Conservation (phyloP, 1,284 basidiomycete genomes). For the Malassezia cuniculi region DNA sequence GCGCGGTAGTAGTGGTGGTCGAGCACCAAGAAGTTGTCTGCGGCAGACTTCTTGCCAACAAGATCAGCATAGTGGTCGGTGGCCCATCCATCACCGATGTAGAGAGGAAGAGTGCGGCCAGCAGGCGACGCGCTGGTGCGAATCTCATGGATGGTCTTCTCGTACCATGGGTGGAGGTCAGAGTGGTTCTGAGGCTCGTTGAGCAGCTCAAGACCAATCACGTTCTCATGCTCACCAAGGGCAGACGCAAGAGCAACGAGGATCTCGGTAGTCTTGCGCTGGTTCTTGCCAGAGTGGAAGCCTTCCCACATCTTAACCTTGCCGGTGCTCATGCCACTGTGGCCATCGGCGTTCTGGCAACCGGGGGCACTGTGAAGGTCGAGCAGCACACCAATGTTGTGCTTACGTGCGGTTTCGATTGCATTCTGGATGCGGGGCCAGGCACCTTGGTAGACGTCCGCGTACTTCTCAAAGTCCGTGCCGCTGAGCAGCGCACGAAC, state of each 20-base stretch:
- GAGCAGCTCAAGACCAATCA: slow-evolving; percentile 68
- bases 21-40: slow-evolving; percentile 51
- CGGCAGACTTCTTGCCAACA: slow-evolving; percentile 43
- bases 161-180: slow-evolving; percentile 30
- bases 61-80: slow-evolving; percentile 56
- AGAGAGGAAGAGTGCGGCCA: slow-evolving; percentile 47
- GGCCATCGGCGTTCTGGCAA: slow-evolving; percentile 48
- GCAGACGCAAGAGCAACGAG: slow-evolving; percentile 50
- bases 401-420: slow-evolving; percentile 54
- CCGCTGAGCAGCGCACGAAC: slow-evolving; percentile 51
- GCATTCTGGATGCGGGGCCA: slow-evolving; percentile 60
- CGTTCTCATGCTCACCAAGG: slow-evolving; percentile 51
- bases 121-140: slow-evolving; percentile 41
- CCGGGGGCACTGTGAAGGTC: slow-evolving; percentile 57
- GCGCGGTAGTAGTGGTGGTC: slow-evolving; percentile 81
- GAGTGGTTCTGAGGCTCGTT: slow-evolving; percentile 60
- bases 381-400: slow-evolving; percentile 66
- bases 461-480: slow-evolving; percentile 59
- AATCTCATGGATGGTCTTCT: slow-evolving; percentile 53
- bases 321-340: slow-evolving; percentile 25
- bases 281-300: slow-evolving; percentile 35
- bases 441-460: slow-evolving; percentile 57
- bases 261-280: slow-evolving; percentile 50
- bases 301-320: slow-evolving; percentile 31
- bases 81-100: slow-evolving; percentile 65